phyloP scores from a whole-genome alignment of 176 grass and related monocot species.

The Alloteropsis semialata region DNA sequence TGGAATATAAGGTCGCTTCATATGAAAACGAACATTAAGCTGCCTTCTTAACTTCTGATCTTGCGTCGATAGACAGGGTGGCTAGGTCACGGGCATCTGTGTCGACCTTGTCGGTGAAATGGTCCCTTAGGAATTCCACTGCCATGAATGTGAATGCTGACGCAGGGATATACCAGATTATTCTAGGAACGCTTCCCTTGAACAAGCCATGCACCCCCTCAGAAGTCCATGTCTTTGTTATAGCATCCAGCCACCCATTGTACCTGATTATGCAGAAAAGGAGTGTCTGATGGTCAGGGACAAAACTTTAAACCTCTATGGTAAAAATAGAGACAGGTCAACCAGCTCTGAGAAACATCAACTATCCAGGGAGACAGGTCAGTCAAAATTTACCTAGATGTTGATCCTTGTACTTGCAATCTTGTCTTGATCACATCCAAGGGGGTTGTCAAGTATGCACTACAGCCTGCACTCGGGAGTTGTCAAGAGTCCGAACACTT shows the following conservation, averaged over 20 bases:
- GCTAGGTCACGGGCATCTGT: slow-evolving; percentile 35
- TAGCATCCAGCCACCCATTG: slow-evolving; percentile 79
- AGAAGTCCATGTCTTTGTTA: slow-evolving; percentile 63
- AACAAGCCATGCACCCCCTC: slow-evolving; percentile 84
- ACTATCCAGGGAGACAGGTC: neutral
- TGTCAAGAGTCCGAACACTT: slow-evolving; percentile 10
- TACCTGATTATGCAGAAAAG: slow-evolving; percentile 54
- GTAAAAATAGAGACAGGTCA: neutral
- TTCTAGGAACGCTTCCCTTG: slow-evolving; percentile 83
- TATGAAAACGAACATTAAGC: slow-evolving; percentile 10
- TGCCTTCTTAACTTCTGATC: slow-evolving; percentile 51
- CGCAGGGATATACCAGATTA: slow-evolving; percentile 89
- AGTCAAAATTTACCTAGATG: slow-evolving; percentile 44
- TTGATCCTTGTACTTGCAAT: slow-evolving; percentile 91
- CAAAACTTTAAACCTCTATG: neutral
- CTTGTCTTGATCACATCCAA: slow-evolving; percentile 91
- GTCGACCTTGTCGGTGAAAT: slow-evolving; percentile 67
- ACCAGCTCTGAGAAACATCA: neutral
- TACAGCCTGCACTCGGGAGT: slow-evolving; percentile 50
- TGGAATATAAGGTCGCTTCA: neutral
- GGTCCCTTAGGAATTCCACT: slow-evolving; percentile 84
- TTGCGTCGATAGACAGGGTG: slow-evolving; percentile 36
- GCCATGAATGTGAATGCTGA: slow-evolving; percentile 97
- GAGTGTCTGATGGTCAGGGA: neutral
- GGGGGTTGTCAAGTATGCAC: slow-evolving; percentile 85